Base-by-base conservation (phyloP, 2,329 filamentous ascomycete species). In the Chrysoporthe austroafricana region DNA sequence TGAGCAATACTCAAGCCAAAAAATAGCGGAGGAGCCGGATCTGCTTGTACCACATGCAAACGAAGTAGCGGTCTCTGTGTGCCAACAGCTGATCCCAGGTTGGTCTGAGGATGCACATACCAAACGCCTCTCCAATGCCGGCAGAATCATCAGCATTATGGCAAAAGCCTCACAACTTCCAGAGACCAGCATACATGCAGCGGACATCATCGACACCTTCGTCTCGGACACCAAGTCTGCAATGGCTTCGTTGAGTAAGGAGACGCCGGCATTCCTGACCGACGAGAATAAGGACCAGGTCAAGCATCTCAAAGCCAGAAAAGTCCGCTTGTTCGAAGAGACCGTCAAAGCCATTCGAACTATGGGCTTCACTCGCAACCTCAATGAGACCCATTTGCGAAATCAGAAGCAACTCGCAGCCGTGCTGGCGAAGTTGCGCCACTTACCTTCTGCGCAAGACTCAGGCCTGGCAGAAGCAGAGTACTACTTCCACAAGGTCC, bases 321-420 rank as follows among this genome's bases (percentile, higher is more conserved):
- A 99, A 80, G 89, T 93, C 56, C 94, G 94, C 73, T 85, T 98
- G 16, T 96, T 97, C 73, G 92, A 93, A 0, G 95, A 98, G 73
- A 94, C 92, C 0, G 81, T 99, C 71, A 94, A 92, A 74, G 88
- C 90, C 32, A 82, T 97, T 39, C 89, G 93, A 46, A 87, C 90
- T 67, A 98, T 99, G 95, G 96, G 96, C 4, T 87, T 99, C 73
- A 91, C 90, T 73, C 89, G 90, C 63, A 97, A 97, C 75, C 83
- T 97, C 18, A 89, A 91, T 71, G 89, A 88, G 16, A 88, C 92
- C 74, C 84, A 90, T 56, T 83, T 98, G 21, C 85, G 86, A 50
- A 88, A 88, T 64, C 96, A 99, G 77, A 84, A 86, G 39, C 91
- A 92, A 0, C 82, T 92, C 8, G 85, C 91, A 6, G 79, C 85